A percentile compares a stretch with the other conserved stretches of the same genome.
These are phyloP conservation scores for Hypocrella siamensis DNA, from an alignment of 2,329 filamentous ascomycete genomes.

Conservation along the genomic window DNA sequence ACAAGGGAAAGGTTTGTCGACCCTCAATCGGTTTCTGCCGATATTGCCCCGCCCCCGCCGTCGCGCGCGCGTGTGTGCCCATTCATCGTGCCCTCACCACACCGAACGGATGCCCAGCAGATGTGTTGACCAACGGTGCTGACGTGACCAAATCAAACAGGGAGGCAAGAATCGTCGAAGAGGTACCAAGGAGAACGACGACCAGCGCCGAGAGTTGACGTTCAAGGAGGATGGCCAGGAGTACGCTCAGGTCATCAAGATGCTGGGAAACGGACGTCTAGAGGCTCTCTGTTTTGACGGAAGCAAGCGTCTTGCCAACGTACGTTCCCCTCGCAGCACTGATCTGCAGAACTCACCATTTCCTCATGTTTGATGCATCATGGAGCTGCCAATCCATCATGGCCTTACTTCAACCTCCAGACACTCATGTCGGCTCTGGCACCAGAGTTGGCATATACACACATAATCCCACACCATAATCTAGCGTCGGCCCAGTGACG, in stretches of 20 bases:
- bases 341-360: too few species aligned
- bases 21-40: neutral
- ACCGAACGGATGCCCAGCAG: too few species aligned
- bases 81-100: too few species aligned
- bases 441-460: too few species aligned
- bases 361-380: neutral
- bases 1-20: conserved; percentile 84
- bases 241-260: conserved; percentile 50
- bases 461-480: too few species aligned
- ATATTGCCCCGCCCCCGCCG: conserved; percentile 14
- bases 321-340: too few species aligned
- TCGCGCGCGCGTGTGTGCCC: neutral
- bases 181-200: conserved; percentile 98
- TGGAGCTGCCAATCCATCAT: neutral
- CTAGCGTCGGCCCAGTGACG: too few species aligned
- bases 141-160: conserved; percentile 28
- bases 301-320: conserved; percentile 26
- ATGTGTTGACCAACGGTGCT: conserved; percentile 1
- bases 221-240: conserved; percentile 97
- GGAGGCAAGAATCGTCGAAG: conserved; percentile 97
- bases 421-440: too few species aligned
- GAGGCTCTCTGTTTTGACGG: conserved; percentile 94
- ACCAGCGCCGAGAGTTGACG: conserved; percentile 94
- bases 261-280: conserved; percentile 88
- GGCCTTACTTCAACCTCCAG: too few species aligned